phyloP scores from a whole-genome alignment of 2,329 filamentous ascomycete species.

The Cladosporium halotolerans region DNA sequence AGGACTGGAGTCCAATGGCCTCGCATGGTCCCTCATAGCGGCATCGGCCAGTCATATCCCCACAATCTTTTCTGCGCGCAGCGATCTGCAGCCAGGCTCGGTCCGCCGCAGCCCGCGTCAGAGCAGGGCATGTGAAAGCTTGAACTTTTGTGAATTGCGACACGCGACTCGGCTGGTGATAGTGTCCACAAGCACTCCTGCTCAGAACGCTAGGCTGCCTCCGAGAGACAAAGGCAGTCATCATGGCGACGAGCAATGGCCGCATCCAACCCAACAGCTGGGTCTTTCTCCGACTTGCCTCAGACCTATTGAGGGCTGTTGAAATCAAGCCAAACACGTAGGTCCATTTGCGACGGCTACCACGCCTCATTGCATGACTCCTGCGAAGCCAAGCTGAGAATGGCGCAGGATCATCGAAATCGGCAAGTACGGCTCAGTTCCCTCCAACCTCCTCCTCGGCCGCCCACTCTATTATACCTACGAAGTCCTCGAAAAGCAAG shows the following conservation, averaged over 20 bases:
- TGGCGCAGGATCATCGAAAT: slow-evolving; percentile 68
- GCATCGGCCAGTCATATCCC: slow-evolving; percentile 7
- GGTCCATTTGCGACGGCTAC: slow-evolving; percentile 31
- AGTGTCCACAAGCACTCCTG: no score
- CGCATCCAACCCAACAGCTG: slow-evolving; percentile 8
- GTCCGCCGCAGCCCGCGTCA: background rate
- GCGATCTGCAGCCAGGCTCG: background rate
- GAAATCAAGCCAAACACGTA: slow-evolving; percentile 60
- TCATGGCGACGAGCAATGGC: slow-evolving; percentile 6
- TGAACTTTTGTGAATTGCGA: no score
- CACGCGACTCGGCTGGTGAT: no score
- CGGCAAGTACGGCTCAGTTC: slow-evolving; percentile 88
- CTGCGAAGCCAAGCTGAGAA: slow-evolving; percentile 28
- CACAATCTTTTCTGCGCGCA: background rate
- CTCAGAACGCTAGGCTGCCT: no score
- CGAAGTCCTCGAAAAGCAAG: slow-evolving; percentile 69
- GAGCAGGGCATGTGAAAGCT: background rate
- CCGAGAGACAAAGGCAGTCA: background rate
- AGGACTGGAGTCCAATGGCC: background rate
- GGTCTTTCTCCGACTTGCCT: slow-evolving; percentile 52
- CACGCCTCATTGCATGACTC: slow-evolving; percentile 21
- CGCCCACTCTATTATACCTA: slow-evolving; percentile 88
- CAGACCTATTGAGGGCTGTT: slow-evolving; percentile 51
- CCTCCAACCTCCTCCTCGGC: slow-evolving; percentile 82
- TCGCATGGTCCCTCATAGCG: background rate